Conservation (phyloP, 495 filamentous ascomycete genomes). For the Aspergillus affinis region DNA sequence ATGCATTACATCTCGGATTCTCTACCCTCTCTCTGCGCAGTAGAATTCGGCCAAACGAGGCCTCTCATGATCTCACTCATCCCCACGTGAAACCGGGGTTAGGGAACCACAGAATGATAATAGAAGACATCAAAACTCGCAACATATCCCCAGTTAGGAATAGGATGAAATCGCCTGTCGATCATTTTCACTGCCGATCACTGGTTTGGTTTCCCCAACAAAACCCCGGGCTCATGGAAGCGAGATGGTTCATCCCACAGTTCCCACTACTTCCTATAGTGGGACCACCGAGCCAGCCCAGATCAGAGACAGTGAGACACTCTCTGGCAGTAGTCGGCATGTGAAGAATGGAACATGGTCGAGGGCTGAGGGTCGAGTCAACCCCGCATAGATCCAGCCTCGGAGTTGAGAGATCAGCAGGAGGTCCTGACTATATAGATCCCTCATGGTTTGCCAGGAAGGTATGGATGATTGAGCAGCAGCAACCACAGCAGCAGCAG, state of each 20-base stretch:
- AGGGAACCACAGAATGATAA: background rate
- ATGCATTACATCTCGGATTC: too few species aligned
- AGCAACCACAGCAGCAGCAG: too few species aligned
- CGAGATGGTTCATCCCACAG: background rate
- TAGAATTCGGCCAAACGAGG: too few species aligned
- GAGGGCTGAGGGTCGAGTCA: background rate
- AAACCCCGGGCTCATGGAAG: background rate
- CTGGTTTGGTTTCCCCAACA: background rate
- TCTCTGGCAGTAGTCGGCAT: background rate
- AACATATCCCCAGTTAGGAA: constrained; percentile 1
- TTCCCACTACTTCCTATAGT: background rate
- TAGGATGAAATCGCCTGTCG: background rate
- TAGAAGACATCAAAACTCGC: background rate
- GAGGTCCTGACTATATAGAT: background rate
- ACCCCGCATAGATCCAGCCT: background rate
- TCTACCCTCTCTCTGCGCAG: too few species aligned
- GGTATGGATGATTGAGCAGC: too few species aligned
- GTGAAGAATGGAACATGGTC: background rate
- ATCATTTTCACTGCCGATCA: background rate
- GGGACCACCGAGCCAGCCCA: background rate
- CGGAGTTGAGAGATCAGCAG: background rate
- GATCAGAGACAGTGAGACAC: background rate
- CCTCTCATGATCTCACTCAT: too few species aligned
- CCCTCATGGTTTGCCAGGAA: too few species aligned
- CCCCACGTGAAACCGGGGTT: constrained; percentile 1